A percentile compares a stretch with the other conserved stretches of the same genome.
phyloP scores from a whole-genome alignment of 805 yeast genomes.

The Cyberlindnera maritima region DNA sequence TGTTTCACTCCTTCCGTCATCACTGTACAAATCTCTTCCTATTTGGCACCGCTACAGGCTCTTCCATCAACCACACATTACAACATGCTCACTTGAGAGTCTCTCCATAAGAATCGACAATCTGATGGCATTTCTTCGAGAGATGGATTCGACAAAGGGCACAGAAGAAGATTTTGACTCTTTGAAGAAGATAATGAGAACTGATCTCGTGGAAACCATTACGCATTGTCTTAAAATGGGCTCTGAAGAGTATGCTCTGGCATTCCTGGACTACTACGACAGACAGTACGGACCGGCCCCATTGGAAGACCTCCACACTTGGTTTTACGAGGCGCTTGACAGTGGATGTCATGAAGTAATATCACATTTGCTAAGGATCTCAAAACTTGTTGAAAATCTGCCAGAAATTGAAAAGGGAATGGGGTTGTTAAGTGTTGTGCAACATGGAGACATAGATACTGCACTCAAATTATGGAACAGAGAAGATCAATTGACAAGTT shows the following conservation, averaged over 20 bases:
- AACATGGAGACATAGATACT: neutral
- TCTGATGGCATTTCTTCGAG: conserved; percentile 3
- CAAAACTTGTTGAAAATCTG: neutral
- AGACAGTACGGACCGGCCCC: conserved; percentile 2
- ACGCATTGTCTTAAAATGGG: neutral
- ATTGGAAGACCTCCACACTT: conserved; percentile 10
- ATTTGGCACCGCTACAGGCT: conserved; percentile 1
- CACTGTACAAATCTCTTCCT: conserved; percentile 1
- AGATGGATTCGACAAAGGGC: neutral
- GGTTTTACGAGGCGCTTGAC: conserved; percentile 4
- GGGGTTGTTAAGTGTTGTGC: neutral
- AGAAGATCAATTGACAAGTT: neutral
- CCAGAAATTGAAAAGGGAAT: neutral
- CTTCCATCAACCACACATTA: conserved; percentile 8
- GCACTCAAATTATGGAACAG: conserved; percentile 3
- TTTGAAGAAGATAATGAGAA: conserved; percentile 6
- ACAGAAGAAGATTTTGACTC: conserved; percentile 2
- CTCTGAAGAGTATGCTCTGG: conserved; percentile 5
- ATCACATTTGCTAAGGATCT: neutral
- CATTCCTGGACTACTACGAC: conserved; percentile 5
- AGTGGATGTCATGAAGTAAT: neutral
- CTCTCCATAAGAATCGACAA: neutral
- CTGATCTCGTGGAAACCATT: conserved; percentile 11
- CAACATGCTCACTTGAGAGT: neutral
- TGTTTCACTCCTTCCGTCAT: neutral